These are phyloP conservation scores for Penicillium goetzii DNA, from an alignment of 495 filamentous ascomycete species.

Conservation along the genomic window DNA sequence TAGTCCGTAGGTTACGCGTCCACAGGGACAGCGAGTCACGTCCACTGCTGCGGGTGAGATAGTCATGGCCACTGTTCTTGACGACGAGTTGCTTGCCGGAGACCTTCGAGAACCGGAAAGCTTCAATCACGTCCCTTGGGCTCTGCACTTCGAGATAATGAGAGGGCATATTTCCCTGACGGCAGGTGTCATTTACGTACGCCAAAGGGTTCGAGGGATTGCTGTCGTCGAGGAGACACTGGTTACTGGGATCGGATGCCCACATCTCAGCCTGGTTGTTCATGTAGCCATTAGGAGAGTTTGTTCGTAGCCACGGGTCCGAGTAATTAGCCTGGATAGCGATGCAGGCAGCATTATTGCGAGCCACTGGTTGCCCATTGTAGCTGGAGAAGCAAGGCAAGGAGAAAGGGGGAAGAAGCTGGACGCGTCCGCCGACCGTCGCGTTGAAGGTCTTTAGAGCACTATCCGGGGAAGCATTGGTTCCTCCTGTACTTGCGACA, in stretches of 20 bases:
- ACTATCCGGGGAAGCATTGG: not conserved
- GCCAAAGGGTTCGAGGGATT: not conserved
- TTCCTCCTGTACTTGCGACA: not conserved
- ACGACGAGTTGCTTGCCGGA: conserved; percentile 33
- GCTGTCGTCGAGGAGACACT: conserved; percentile 33
- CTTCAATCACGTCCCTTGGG: not conserved
- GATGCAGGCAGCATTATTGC: not conserved
- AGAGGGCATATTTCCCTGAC: not conserved
- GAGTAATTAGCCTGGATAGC: conserved; percentile 23
- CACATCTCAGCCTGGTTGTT: conserved; percentile 46
- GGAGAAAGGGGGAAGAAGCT: not conserved
- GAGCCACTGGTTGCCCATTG: conserved; percentile 2
- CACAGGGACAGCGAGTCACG: conserved; percentile 54
- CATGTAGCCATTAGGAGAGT: conserved; percentile 38
- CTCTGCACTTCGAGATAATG: not conserved
- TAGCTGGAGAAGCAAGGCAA: not conserved
- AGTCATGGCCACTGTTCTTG: conserved; percentile 62
- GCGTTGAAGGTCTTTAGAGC: not conserved
- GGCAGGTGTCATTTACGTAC: not conserved
- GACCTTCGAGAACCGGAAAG: not conserved
- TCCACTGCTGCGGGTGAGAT: conserved; percentile 56
- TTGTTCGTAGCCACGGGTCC: conserved; percentile 32
- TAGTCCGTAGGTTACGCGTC: conserved; percentile 54
- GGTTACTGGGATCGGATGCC: conserved; percentile 37
- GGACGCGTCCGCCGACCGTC: not conserved